Base-by-base conservation (phyloP, 441 rosid species). In the Erodium trifolium region DNA sequence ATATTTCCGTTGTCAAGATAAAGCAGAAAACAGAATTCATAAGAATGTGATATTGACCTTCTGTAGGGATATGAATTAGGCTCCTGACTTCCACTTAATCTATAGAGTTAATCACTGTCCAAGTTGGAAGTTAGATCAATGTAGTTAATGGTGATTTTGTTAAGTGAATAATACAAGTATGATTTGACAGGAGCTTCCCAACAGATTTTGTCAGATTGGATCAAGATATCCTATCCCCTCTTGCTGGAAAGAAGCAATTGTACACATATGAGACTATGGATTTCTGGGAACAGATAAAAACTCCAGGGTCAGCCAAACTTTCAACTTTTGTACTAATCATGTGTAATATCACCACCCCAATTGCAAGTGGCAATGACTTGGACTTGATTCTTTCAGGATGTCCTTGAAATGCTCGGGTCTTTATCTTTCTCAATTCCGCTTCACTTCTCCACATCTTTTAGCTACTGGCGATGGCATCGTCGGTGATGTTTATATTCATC, bases 211-310 rank as follows among this genome's bases (percentile, higher is more conserved):
- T 91, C 47, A 82, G 97, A 71, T 75, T 91, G 80, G 97, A 91
- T 79, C 97, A 91, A 74, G 97, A 88, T 80, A 88, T 91, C 65
- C 71, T 91, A 71, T 88, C 97, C 57, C 97, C 95, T 70, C 92
- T 91, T 67, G 85, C 95, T 57, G 95, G 97, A 76, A 91, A 91
- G 82, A 88, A 82, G 82, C 87, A 82, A 75, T 75, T 88, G 49
- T 91, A 85, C 76, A 85, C 92, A 65, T 87, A 83, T 41, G 93
- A 87, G 78, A 86, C 86, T 23, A 0, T 65, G 76, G 87, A 88
- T 66, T 91, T 88, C 80, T 91, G 95, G 95, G 91, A 88, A 76
- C 93, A 91, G 82, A 89, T 91, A 4, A 88, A 88, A 76, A 81
- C 93, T 71, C 95, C 97, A 0, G 95, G 91, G 95, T 51, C 27